Evolutionary conservation across 306 rosid genomes (phyloP).

Genomic region (Vicia faba): DNA sequence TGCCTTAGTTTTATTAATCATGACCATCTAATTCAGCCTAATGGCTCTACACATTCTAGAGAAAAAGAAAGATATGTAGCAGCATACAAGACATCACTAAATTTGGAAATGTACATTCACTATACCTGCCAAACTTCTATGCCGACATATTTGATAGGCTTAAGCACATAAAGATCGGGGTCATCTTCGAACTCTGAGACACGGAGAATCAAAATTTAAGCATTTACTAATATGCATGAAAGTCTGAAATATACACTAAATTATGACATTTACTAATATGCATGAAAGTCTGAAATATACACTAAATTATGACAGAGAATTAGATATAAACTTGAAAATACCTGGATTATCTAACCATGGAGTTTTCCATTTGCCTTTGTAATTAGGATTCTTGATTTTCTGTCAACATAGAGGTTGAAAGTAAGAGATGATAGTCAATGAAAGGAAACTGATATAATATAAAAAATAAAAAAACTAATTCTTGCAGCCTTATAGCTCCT

Average conservation of each 20-base stretch:
- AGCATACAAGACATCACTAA: slow-evolving; percentile 11
- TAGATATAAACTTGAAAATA: slow-evolving; percentile 24
- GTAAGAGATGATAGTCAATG: slow-evolving; percentile 32
- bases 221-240: slow-evolving; percentile 9
- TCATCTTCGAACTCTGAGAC: slow-evolving; percentile 61
- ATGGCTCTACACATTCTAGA: neutral
- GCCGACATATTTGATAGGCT: slow-evolving; percentile 60
- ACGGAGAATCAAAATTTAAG: slow-evolving; percentile 21
- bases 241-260: slow-evolving; percentile 11
- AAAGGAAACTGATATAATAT: slow-evolving; percentile 11
- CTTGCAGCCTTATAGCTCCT: slow-evolving; percentile 24
- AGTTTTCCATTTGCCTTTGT: slow-evolving; percentile 66
- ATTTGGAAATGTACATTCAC: slow-evolving; percentile 24
- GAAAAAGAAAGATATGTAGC: neutral
- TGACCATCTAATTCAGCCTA: slow-evolving; percentile 29
- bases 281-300: slow-evolving; percentile 5
- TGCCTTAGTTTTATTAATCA: slow-evolving; percentile 13
- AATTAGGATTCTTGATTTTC: slow-evolving; percentile 58
- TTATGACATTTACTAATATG: slow-evolving; percentile 21
- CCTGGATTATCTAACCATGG: slow-evolving; percentile 68
- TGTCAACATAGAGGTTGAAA: slow-evolving; percentile 36
- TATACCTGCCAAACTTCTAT: slow-evolving; percentile 70
- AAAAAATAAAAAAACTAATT: slow-evolving; percentile 14
- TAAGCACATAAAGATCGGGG: slow-evolving; percentile 65
- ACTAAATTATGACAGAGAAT: slow-evolving; percentile 29